A percentile compares a stretch with the other conserved stretches of the same genome.
Evolutionary conservation across 495 filamentous ascomycete genomes (phyloP).

Genomic region (Penicillium desertorum): DNA sequence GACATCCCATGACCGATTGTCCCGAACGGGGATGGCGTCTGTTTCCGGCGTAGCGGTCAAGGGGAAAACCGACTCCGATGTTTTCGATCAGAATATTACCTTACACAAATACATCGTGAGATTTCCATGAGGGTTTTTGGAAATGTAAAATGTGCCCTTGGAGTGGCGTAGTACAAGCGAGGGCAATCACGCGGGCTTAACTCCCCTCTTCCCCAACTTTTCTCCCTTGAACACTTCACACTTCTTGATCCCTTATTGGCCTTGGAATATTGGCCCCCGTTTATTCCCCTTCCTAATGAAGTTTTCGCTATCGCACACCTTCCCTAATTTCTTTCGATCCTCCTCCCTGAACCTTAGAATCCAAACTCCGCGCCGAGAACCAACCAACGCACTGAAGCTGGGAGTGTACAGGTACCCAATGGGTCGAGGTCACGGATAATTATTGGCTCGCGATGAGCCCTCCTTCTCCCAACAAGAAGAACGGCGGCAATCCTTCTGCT

Average conservation of each 20-base stretch:
- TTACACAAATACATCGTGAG: conserved; percentile 12
- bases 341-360: conserved; percentile 6
- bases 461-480: conserved; percentile 47
- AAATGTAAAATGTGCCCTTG: background rate
- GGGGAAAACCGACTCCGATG: background rate
- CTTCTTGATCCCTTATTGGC: conserved; percentile 3
- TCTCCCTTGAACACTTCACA: conserved; percentile 12
- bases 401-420: conserved; percentile 33
- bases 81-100: conserved; percentile 4
- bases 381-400: background rate
- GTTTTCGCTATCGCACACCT: conserved; percentile 18
- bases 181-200: conserved; percentile 6
- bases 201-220: conserved; percentile 8
- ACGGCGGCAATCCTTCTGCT: conserved; percentile 36
- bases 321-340: conserved; percentile 16
- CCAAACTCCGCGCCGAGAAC: conserved; percentile 7
- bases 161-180: conserved; percentile 9
- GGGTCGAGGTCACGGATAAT: conserved; percentile 43
- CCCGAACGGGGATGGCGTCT: conserved; percentile 6
- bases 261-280: background rate
- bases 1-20: conserved; percentile 29
- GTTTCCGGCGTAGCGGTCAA: conserved; percentile 11
- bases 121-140: background rate
- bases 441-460: conserved; percentile 49
- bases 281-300: conserved; percentile 18